Conservation (phyloP, 805 yeast species). For the Yarrowia sp. region DNA sequence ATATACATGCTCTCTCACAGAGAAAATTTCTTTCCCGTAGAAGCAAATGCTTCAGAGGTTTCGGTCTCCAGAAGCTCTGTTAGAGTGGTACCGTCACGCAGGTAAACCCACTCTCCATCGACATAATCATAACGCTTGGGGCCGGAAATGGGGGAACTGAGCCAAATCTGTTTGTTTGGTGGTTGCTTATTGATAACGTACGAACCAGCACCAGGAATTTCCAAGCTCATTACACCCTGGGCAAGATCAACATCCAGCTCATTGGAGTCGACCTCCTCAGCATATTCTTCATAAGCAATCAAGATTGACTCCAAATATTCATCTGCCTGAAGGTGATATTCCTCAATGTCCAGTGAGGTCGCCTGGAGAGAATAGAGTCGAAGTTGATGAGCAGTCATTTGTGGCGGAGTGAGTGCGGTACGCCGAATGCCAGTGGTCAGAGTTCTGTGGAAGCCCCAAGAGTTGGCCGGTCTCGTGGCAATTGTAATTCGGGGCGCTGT, state of each 20-base stretch:
- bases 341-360: constrained; percentile 32
- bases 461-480: neutral
- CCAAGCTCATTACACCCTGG: constrained; percentile 82
- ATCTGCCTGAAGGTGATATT: constrained; percentile 65
- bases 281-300: constrained; percentile 62
- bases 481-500: neutral
- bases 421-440: neutral
- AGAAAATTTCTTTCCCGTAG: constrained; percentile 15
- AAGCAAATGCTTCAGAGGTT: constrained; percentile 24
- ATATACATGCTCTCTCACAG: neutral
- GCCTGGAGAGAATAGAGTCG: constrained; percentile 3
- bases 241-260: constrained; percentile 67
- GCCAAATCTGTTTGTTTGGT: constrained; percentile 95
- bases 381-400: neutral
- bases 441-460: neutral
- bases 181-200: constrained; percentile 97
- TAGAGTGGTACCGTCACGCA: constrained; percentile 58
- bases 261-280: constrained; percentile 51
- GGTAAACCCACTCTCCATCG: constrained; percentile 71
- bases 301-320: constrained; percentile 64
- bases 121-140: constrained; percentile 80
- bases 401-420: neutral
- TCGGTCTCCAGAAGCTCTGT: constrained; percentile 53
- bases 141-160: constrained; percentile 88
- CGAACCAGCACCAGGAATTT: constrained; percentile 67